Percentiles rank a stretch among this genome's conserved stretches.
Evolutionary conservation across 2,329 filamentous ascomycete genomes (phyloP).

Genomic region (Pseudogymnoascus sp.): DNA sequence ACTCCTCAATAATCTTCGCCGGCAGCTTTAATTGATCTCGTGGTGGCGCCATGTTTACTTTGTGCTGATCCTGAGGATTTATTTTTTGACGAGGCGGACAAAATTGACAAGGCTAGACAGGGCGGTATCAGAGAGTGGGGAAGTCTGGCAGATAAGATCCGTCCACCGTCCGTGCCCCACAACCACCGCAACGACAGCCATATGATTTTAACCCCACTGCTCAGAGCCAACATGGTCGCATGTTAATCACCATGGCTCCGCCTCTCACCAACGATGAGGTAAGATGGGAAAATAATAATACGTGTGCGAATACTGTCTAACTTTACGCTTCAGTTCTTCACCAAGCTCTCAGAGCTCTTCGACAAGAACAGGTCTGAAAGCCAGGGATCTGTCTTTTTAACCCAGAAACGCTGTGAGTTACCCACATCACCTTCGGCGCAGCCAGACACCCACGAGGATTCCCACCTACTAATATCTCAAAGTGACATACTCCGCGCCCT

Average conservation of each 20-base stretch:
- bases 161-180: conserved; percentile 1
- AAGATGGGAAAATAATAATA: conserved; percentile 12
- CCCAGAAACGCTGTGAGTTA: conserved; percentile 64
- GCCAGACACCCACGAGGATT: conserved; percentile 15
- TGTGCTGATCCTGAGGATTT: not conserved
- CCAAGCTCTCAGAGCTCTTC: conserved; percentile 61
- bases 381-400: conserved; percentile 67
- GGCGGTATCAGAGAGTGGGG: not conserved
- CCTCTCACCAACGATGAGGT: conserved; percentile 58
- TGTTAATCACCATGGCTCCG: conserved; percentile 34
- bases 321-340: conserved; percentile 57
- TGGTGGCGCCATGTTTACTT: conserved; percentile 12
- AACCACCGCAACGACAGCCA: not conserved
- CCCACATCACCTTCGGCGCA: conserved; percentile 9
- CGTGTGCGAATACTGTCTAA: not conserved
- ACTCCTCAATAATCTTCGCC: conserved; percentile 37
- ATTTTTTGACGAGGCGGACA: conserved; percentile 6
- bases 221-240: conserved; percentile 10
- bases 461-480: conserved; percentile 15
- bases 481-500: conserved; percentile 14
- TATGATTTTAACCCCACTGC: conserved; percentile 9
- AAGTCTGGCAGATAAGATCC: conserved; percentile 2
- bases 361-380: conserved; percentile 57
- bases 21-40: conserved; percentile 38
- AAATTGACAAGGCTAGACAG: conserved; percentile 10